Evolutionary conservation across 192 early-diverging fungal genomes (phyloP).

Genomic region (Bifiguratus adelaidae): DNA sequence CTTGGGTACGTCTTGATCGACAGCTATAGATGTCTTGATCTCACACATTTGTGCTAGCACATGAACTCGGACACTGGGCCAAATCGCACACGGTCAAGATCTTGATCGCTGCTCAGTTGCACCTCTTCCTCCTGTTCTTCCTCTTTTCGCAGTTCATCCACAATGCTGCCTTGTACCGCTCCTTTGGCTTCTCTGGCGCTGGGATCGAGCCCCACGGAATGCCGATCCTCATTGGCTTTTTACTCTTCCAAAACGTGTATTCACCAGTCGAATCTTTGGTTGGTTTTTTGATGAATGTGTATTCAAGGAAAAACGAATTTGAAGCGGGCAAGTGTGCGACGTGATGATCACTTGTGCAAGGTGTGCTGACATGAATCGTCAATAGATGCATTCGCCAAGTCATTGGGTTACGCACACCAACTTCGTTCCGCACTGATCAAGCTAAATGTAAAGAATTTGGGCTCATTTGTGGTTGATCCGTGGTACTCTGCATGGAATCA

Average conservation of each 20-base stretch:
- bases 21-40: background rate
- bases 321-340: conserved; percentile 47
- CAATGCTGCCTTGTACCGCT: conserved; percentile 61
- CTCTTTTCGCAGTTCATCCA: conserved; percentile 68
- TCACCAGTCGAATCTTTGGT: conserved; percentile 69
- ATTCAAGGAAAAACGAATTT: conserved; percentile 84
- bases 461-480: conserved; percentile 76
- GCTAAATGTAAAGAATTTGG: conserved; percentile 81
- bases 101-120: conserved; percentile 61
- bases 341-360: background rate
- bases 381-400: conserved; percentile 73
- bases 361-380: background rate
- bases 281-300: conserved; percentile 63
- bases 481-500: conserved; percentile 88
- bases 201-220: too few relatives aligned
- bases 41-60: conserved; percentile 31
- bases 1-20: conserved; percentile 46
- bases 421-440: conserved; percentile 79
- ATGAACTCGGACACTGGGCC: conserved; percentile 96
- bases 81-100: conserved; percentile 73
- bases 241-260: conserved; percentile 84
- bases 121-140: conserved; percentile 68
- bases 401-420: conserved; percentile 63
- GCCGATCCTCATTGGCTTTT: conserved; percentile 82
- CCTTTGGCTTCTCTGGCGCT: conserved; percentile 67